Base-by-base conservation (phyloP, 2,329 filamentous ascomycete genomes). In the Metarhizium anisopliae region DNA sequence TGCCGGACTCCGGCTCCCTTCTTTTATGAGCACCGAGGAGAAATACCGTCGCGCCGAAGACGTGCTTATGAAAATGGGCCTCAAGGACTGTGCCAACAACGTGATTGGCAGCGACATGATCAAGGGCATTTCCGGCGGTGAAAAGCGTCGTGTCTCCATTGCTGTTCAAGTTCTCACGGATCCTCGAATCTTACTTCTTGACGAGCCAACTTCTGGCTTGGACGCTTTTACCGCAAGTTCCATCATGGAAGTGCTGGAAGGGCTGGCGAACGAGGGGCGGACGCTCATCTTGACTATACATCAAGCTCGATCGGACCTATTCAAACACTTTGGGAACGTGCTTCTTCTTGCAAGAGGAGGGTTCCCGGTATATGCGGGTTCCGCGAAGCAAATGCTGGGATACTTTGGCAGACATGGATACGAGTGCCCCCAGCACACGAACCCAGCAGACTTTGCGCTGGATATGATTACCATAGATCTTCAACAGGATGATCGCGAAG, bases 221-320 rank as follows among this genome's bases (percentile, higher is more conserved):
- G 89, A 92, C 64, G 86, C 87, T 0, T 91, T 91, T 62, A 91
- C 87, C 0, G 87, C 88, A 1, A 83, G 79, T 54, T 90, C 87
- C 1, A 90, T 91, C 59, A 83, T 90, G 69, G 85, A 89, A 58
- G 86, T 91, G 2, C 76, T 91, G 1, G 78, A 81, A 29, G 84
- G 84, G 2, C 74, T 92, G 2, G 86, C 87, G 0, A 80, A 82
- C 25, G 87, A 91, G 70, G 87, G 87, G 1, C 80, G 87, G 6
- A 91, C 87, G 0, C 68, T 91, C 1, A 82, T 91, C 47, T 74
- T 90, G n/a, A 90, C 87, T 0, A 89, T 91, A 40, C 88, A 91
- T 56, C 88, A 91, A 66, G 84, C 87, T 1, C 81, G 87, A 2
- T 89, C 86, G 0, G 85, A 90, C 59, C 69, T 90, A 0, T 91